A percentile compares a stretch with the other conserved stretches of the same genome.
These are phyloP conservation scores for Auxenochlorella pyrenoidosa DNA, from an alignment of 139 green algal species.

Conservation along the genomic window DNA sequence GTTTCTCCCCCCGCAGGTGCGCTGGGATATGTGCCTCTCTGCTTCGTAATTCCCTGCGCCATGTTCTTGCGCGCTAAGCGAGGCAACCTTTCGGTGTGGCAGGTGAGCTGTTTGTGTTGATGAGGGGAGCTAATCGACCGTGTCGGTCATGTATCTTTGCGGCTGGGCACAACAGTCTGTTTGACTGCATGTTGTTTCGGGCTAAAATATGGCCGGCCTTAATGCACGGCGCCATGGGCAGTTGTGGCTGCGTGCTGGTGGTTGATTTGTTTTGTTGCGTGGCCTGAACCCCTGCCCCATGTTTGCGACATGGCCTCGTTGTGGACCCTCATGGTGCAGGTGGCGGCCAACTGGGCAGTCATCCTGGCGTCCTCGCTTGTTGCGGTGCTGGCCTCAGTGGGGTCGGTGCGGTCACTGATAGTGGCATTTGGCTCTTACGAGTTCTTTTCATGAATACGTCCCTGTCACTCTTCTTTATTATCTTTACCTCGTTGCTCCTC, in stretches of 20 bases:
- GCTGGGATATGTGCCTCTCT: slow-evolving; percentile 32
- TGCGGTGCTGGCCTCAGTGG: background rate
- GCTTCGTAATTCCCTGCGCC: slow-evolving; percentile 33
- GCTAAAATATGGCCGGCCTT: too few species aligned
- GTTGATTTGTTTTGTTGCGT: too few species aligned
- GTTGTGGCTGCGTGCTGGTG: too few species aligned
- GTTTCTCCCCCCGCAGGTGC: background rate
- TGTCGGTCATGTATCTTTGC: too few species aligned
- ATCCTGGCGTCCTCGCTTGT: background rate
- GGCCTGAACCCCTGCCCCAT: too few species aligned
- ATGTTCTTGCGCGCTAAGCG: background rate
- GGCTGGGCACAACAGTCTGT: too few species aligned
- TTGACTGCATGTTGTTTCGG: too few species aligned
- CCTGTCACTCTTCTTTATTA: too few species aligned
- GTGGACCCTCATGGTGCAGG: background rate
- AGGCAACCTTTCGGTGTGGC: background rate
- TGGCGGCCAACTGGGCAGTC: slow-evolving; percentile 3
- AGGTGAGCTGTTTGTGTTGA: background rate
- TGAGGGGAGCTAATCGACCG: too few species aligned
- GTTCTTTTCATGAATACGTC: slow-evolving; percentile 10
- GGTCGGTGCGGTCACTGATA: background rate
- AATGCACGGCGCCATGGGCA: too few species aligned
- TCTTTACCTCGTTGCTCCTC: too few species aligned
- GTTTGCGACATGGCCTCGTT: too few species aligned
- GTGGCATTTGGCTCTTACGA: background rate